A percentile compares a stretch with the other conserved stretches of the same genome.
These are phyloP conservation scores for Aspergillus terreus DNA, from an alignment of 2,329 filamentous ascomycete species.

Conservation along the genomic window DNA sequence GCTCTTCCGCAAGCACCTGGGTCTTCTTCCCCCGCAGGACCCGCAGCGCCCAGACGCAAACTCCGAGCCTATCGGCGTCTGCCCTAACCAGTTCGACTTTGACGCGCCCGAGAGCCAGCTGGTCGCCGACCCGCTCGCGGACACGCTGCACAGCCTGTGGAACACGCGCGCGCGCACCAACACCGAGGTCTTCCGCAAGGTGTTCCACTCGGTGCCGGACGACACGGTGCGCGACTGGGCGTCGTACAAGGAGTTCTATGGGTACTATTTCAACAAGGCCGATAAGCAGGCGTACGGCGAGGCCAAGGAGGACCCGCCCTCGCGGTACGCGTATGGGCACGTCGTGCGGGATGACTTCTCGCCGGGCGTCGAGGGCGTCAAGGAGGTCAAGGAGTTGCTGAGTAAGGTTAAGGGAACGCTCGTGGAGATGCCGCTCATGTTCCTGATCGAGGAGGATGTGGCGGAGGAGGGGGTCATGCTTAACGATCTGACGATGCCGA, in stretches of 20 bases:
- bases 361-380: constrained; percentile 59
- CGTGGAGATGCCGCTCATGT: constrained; percentile 88
- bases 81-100: constrained; percentile 54
- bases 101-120: constrained; percentile 44
- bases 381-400: constrained; percentile 69
- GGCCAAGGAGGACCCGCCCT: constrained; percentile 37
- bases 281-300: constrained; percentile 44
- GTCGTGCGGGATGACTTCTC: constrained; percentile 75
- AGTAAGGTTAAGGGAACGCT: constrained; percentile 64
- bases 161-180: constrained; percentile 57
- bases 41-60: constrained; percentile 58
- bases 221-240: constrained; percentile 58
- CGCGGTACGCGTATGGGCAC: constrained; percentile 77
- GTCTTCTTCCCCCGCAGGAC: constrained; percentile 70
- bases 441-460: constrained; percentile 80
- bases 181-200: constrained; percentile 57
- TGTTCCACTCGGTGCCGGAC: constrained; percentile 61
- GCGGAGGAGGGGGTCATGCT: constrained; percentile 74
- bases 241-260: constrained; percentile 61
- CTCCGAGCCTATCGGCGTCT: constrained; percentile 53
- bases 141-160: constrained; percentile 55
- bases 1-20: constrained; percentile 87
- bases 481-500: constrained; percentile 67
- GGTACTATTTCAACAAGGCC: constrained; percentile 53
- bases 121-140: constrained; percentile 57